Evolutionary conservation across 345 rosid genomes (phyloP).

Genomic region (Sapria himalayana): DNA sequence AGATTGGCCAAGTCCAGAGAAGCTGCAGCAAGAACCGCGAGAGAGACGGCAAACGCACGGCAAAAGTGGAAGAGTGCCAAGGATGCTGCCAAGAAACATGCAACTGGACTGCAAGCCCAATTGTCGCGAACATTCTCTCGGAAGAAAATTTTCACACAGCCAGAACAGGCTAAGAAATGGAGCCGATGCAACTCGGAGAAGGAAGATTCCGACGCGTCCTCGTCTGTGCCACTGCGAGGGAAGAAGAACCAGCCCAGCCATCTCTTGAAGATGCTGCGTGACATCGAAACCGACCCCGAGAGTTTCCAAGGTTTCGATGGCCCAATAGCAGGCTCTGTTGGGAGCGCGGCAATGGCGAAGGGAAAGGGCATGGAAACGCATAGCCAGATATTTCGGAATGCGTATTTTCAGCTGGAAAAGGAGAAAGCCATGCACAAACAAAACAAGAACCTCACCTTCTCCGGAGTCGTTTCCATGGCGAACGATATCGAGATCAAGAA

Average conservation of each 20-base stretch:
- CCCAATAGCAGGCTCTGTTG: no score
- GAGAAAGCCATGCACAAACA: slow-evolving; percentile 55
- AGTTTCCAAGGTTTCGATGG: slow-evolving; percentile 14
- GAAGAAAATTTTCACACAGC: slow-evolving; percentile 10
- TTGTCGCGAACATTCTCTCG: slow-evolving; percentile 48
- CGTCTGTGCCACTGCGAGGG: slow-evolving; percentile 13
- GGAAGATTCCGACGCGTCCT: slow-evolving; percentile 14
- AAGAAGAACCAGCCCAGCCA: slow-evolving; percentile 17
- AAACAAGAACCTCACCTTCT: slow-evolving; percentile 40
- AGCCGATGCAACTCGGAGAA: slow-evolving; percentile 15
- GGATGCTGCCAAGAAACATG: slow-evolving; percentile 49
- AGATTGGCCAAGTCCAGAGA: slow-evolving; percentile 68
- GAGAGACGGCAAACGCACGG: slow-evolving; percentile 48
- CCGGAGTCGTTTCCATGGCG: slow-evolving; percentile 55
- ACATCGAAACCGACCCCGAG: slow-evolving; percentile 23
- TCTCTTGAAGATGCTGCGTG: slow-evolving; percentile 15
- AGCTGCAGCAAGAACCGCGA: slow-evolving; percentile 56
- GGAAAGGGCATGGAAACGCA: slow-evolving; percentile 26
- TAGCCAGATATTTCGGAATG: slow-evolving; percentile 65
- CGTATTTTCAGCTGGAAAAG: slow-evolving; percentile 57
- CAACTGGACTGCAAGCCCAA: slow-evolving; percentile 40
- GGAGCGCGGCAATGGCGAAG: slow-evolving; percentile 11
- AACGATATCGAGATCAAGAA: slow-evolving; percentile 29
- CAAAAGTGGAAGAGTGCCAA: slow-evolving; percentile 65
- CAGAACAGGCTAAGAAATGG: slow-evolving; percentile 26